These are phyloP conservation scores for Fraxinus xanthoxyloides DNA, from an alignment of 305 asterid genomes.

Conservation along the genomic window DNA sequence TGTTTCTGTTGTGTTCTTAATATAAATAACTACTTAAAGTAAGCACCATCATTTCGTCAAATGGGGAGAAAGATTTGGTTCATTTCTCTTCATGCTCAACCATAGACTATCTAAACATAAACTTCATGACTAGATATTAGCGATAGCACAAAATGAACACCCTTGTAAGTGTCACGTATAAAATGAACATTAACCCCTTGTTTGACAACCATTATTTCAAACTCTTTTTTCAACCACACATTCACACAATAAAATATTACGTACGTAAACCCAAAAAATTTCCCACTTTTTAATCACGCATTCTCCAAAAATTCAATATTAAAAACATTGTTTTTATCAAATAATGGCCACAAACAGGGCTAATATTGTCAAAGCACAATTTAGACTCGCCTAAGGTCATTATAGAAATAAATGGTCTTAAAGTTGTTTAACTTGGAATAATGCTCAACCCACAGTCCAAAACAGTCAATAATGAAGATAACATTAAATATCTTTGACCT, in stretches of 20 bases:
- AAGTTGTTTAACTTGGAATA: background rate
- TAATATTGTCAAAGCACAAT: background rate
- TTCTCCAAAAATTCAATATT: no score
- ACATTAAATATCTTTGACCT: conserved; percentile 8
- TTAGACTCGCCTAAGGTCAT: background rate
- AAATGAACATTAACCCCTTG: background rate
- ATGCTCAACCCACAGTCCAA: background rate
- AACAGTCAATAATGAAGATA: background rate
- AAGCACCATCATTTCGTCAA: conserved; percentile 3
- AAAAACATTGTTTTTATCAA: no score
- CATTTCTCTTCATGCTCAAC: background rate
- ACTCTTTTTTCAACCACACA: no score
- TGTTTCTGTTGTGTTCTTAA: background rate
- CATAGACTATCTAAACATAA: background rate
- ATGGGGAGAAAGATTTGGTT: conserved; percentile 6
- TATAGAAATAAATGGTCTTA: background rate
- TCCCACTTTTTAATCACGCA: no score
- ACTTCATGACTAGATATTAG: background rate
- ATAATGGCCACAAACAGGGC: no score
- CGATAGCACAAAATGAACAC: background rate
- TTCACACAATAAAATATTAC: no score
- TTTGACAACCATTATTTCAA: no score
- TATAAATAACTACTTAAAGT: conserved; percentile 12
- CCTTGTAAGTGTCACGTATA: background rate
- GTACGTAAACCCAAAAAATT: no score